phyloP scores from a whole-genome alignment of 75 land plant species.

The Pseudotsuga menziesii region DNA sequence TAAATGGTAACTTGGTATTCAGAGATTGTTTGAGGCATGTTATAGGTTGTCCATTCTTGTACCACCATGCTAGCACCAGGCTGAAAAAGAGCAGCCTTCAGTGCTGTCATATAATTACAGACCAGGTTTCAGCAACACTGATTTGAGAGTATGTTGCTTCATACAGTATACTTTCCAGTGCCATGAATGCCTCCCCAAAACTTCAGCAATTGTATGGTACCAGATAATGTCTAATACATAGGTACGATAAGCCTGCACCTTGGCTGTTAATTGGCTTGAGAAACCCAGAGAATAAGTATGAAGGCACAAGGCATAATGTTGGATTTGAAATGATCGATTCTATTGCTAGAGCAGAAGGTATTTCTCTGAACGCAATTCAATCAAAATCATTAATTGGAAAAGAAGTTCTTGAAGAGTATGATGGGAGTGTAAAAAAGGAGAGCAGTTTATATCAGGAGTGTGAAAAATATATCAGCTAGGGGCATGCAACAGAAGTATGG shows the following conservation, averaged over 20 bases:
- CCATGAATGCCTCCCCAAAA: not conserved
- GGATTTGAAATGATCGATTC: slow-evolving; percentile 98
- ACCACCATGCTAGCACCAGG: too few species aligned
- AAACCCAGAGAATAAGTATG: slow-evolving; percentile 83
- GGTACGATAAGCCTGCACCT: slow-evolving; percentile 20
- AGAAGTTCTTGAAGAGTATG: too few species aligned
- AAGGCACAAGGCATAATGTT: slow-evolving; percentile 91
- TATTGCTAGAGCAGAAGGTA: slow-evolving; percentile 61
- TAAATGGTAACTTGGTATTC: too few species aligned
- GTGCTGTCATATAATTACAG: too few species aligned
- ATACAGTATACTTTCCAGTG: not conserved
- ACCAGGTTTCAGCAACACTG: not conserved
- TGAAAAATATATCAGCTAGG: too few species aligned
- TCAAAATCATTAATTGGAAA: slow-evolving; percentile 88
- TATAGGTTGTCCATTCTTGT: too few species aligned
- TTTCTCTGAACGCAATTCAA: slow-evolving; percentile 74
- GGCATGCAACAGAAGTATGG: too few species aligned
- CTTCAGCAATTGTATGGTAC: not conserved
- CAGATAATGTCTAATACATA: not conserved
- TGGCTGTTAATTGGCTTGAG: slow-evolving; percentile 87
- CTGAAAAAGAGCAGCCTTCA: too few species aligned
- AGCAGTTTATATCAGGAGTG: too few species aligned
- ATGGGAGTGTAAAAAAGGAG: too few species aligned
- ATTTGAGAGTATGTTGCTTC: slow-evolving; percentile 2
- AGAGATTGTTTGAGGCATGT: too few species aligned